Evolutionary conservation across 2,329 filamentous ascomycete genomes (phyloP), one percentile per base, ranked within the genome.

Genomic region (Alternaria sp.): DNA sequence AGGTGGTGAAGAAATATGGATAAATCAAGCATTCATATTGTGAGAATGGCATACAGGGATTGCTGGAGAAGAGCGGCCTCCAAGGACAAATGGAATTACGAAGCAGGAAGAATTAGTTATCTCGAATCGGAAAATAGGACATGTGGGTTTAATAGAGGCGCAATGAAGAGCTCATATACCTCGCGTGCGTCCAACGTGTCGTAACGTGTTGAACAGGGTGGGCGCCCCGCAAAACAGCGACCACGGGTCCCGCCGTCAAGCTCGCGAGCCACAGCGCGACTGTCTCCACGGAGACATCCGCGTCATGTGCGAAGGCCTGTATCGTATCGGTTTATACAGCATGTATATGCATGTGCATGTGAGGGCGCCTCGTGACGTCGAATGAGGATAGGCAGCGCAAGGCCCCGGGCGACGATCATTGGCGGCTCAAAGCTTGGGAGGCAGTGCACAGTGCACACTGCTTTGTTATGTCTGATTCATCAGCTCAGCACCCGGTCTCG

Each of bases 391-490:
- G 44, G 29, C 44, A 48, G 2, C 31, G 29, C 33, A 48, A 14
- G 36, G 31, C 29, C 31, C 24, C 24, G 21, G 23, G 26, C 34
- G 33, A 11, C 48, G 34, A 50, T 36, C 48, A 39, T 10, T 2
- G 23, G 39, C 28, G 8, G 37, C 37, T 34, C 17, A 29, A 33
- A 31, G 44, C 44, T 9, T 48, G 24, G 29, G 29, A 24, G 29
- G 44, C 31, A 34, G 2, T 14, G 44, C 17, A 31, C 17, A 17
- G 17, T 17, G 17, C 17, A 17, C n/a, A 39, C 29, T 70, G 72
- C 69, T 75, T 74, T 65, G 72, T 74, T 65, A 70, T 71, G 69
- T 56, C 71, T 75, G 67, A 73, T 56, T 73, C 73, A 74, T 73
- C 42, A 56, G 26, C 33, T 73, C 42, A 56, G 26, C 33, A 10